These are phyloP conservation scores for Colletotrichum gigasporum DNA, from an alignment of 2,329 filamentous ascomycete genomes.

Conservation along the genomic window DNA sequence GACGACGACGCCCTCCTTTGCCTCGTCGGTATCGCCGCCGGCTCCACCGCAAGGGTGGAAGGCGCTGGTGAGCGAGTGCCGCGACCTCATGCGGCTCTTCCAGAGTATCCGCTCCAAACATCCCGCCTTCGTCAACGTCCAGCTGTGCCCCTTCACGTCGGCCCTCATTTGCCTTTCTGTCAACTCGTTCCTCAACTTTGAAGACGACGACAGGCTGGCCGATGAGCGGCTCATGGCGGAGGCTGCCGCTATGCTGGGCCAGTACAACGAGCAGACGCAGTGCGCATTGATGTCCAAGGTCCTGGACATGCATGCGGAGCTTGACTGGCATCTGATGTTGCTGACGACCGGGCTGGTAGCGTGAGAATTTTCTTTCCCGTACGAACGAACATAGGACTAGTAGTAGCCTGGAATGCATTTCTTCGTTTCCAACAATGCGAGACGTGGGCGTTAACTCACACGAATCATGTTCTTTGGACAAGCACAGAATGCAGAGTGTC, in stretches of 20 bases:
- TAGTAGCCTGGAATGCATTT: no score
- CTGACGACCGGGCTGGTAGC: background rate
- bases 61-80: background rate
- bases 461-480: no score
- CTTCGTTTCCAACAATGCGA: no score
- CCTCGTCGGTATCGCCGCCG: background rate
- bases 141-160: background rate
- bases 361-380: background rate
- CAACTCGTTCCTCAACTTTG: background rate
- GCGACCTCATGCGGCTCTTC: background rate
- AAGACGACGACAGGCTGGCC: background rate
- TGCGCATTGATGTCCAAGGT: background rate
- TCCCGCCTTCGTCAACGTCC: background rate
- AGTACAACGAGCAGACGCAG: background rate
- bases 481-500: no score
- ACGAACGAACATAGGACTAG: no score
- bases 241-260: background rate
- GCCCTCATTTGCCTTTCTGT: background rate
- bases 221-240: background rate
- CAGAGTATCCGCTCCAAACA: background rate
- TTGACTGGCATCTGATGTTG: background rate
- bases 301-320: background rate
- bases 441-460: no score
- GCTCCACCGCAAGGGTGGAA: background rate
- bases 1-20: background rate